Evolutionary conservation across 1,284 basidiomycete species (phyloP).

Genomic region (Ceratobasidium sp.): DNA sequence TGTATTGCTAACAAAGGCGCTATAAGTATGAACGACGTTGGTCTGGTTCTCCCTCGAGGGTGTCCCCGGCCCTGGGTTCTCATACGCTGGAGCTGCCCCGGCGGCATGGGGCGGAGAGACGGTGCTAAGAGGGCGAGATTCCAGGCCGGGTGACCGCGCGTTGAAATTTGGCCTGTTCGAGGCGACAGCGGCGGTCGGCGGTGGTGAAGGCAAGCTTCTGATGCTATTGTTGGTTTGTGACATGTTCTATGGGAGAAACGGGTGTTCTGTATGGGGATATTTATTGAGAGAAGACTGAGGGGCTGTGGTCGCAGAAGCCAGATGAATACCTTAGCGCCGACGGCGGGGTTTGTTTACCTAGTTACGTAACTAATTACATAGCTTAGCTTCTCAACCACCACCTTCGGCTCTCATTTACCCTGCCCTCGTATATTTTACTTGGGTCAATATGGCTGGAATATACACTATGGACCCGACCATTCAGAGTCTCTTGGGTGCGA

Average conservation of each 20-base stretch:
- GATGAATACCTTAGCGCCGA: neutral
- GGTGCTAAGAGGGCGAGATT: conserved; percentile 8
- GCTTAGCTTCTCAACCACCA: neutral
- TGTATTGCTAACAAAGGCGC: neutral
- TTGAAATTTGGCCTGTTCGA: neutral
- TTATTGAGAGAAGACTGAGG: neutral
- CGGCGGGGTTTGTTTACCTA: neutral
- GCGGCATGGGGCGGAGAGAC: neutral
- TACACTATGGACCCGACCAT: conserved; percentile 33
- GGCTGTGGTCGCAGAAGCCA: neutral
- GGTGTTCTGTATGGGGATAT: neutral
- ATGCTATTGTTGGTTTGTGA: neutral
- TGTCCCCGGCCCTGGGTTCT: neutral
- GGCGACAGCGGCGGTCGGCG: neutral
- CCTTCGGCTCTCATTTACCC: neutral
- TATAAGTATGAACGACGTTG: conserved; percentile 21
- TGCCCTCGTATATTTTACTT: neutral
- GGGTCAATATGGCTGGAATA: neutral
- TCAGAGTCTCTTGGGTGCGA: conserved; percentile 21
- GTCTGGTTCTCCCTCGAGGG: neutral
- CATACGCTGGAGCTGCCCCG: neutral
- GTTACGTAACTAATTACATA: neutral
- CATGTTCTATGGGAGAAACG: neutral
- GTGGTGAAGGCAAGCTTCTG: conserved; percentile 21
- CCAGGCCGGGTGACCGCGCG: neutral